A percentile compares a stretch with the other conserved stretches of the same genome.
Evolutionary conservation across 2,329 filamentous ascomycete species (phyloP).

Genomic region (Paecilomyces sp.): DNA sequence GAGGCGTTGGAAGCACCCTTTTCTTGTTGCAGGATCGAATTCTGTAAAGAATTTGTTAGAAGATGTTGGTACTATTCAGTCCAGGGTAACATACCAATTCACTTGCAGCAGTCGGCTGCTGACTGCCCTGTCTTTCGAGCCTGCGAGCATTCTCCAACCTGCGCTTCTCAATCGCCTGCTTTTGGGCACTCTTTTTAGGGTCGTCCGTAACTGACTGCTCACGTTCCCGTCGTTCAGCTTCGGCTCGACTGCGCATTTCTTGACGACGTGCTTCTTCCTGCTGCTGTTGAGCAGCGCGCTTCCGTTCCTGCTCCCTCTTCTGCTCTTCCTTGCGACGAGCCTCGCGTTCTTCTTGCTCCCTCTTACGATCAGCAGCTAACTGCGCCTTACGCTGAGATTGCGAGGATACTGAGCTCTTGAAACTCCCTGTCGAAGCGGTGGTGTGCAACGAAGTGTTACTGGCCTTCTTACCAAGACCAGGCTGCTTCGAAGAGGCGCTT

Average conservation of each 20-base stretch:
- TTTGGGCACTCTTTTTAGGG: conserved; percentile 58
- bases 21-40: conserved; percentile 21
- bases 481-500: conserved; percentile 40
- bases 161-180: conserved; percentile 51
- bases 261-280: conserved; percentile 55
- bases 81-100: conserved; percentile 27
- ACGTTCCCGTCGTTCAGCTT: conserved; percentile 41
- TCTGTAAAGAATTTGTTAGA: conserved; percentile 10
- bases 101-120: conserved; percentile 24
- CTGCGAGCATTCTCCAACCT: conserved; percentile 41
- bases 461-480: conserved; percentile 53
- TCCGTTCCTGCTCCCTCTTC: conserved; percentile 74
- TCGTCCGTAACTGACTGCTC: conserved; percentile 48
- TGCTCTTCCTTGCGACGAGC: conserved; percentile 71
- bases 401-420: conserved; percentile 58
- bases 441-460: conserved; percentile 60
- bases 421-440: conserved; percentile 45
- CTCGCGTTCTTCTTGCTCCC: conserved; percentile 73
- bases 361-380: conserved; percentile 70
- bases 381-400: conserved; percentile 63
- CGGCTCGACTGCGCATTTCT: conserved; percentile 54
- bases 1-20: conserved; percentile 17
- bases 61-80: background rate
- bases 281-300: conserved; percentile 52
- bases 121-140: conserved; percentile 38